Conservation (phyloP, 495 filamentous ascomycete genomes). For the Aspergillus ellipticus region DNA sequence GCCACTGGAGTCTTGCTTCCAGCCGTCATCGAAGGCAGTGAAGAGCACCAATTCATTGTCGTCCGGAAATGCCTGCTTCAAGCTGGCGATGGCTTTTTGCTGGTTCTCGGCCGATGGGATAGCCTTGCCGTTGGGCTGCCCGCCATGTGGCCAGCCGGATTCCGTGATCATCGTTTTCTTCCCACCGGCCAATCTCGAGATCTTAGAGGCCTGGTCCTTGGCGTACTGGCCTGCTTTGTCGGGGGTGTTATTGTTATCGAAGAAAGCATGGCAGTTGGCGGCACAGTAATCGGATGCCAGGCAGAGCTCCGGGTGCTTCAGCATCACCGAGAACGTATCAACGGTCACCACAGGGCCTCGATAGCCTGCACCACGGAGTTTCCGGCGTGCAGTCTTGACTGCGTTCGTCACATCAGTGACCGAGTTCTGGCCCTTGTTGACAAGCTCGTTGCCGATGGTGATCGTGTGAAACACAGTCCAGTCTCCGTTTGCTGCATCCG, state of each 20-base stretch:
- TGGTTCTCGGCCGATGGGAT: slow-evolving; percentile 64
- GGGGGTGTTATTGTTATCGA: slow-evolving; percentile 58
- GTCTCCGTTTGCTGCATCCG: slow-evolving; percentile 50
- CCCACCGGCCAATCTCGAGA: slow-evolving; percentile 47
- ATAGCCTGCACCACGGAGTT: slow-evolving; percentile 62
- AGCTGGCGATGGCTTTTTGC: slow-evolving; percentile 55
- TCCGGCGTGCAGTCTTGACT: slow-evolving; percentile 50
- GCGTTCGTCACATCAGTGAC: slow-evolving; percentile 50
- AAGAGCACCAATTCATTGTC: slow-evolving; percentile 60
- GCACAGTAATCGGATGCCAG: slow-evolving; percentile 71
- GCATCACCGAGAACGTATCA: slow-evolving; percentile 68
- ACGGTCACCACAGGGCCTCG: slow-evolving; percentile 71
- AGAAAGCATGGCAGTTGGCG: slow-evolving; percentile 82
- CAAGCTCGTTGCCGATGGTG: slow-evolving; percentile 75
- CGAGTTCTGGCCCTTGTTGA: slow-evolving; percentile 58
- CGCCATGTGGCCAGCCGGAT: slow-evolving; percentile 75
- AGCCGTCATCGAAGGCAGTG: slow-evolving; percentile 69
- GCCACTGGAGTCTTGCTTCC: slow-evolving; percentile 65
- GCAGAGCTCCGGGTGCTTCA: slow-evolving; percentile 67
- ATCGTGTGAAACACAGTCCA: slow-evolving; percentile 68
- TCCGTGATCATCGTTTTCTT: slow-evolving; percentile 66
- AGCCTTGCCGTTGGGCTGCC: slow-evolving; percentile 58
- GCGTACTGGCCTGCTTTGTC: slow-evolving; percentile 62
- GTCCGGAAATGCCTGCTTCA: slow-evolving; percentile 50
- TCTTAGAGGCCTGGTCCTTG: slow-evolving; percentile 42